These are phyloP conservation scores for Mycena latifolia DNA, from an alignment of 768 basidiomycete species.

Conservation along the genomic window DNA sequence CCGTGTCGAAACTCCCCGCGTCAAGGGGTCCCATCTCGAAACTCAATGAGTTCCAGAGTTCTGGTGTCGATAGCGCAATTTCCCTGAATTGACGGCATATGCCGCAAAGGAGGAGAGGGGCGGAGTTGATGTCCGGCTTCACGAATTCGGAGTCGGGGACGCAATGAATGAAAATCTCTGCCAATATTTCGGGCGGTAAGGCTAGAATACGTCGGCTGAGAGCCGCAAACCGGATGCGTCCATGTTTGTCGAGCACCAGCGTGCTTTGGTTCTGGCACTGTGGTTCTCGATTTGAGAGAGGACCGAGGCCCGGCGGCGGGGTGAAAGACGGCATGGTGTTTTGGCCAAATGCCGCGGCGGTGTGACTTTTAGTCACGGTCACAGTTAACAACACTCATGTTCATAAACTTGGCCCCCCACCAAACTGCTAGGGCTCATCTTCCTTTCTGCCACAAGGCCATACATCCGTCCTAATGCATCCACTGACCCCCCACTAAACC, in stretches of 20 bases:
- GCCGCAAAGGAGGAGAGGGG: constrained; percentile 34
- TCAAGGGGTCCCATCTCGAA: too few species aligned
- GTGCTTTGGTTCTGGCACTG: constrained; percentile 9
- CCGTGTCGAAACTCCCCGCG: too few species aligned
- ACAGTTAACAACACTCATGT: not conserved
- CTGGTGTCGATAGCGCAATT: constrained; percentile 23
- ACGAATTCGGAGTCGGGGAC: constrained; percentile 29
- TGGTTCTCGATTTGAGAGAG: constrained; percentile 4
- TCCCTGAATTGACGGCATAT: constrained; percentile 32
- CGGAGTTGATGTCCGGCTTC: constrained; percentile 6
- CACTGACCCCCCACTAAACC: constrained; percentile 15
- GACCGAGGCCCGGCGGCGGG: not conserved
- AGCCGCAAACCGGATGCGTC: not conserved
- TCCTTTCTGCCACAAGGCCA: constrained; percentile 9
- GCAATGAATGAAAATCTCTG: constrained; percentile 31
- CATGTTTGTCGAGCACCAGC: not conserved
- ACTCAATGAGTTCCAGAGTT: constrained; percentile 31
- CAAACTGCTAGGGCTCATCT: constrained; percentile 27
- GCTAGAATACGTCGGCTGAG: not conserved
- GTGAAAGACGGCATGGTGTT: too few species aligned
- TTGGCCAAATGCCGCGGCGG: too few species aligned
- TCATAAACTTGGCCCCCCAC: constrained; percentile 18
- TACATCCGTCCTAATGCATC: not conserved
- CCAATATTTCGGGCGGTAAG: not conserved
- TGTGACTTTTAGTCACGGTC: too few species aligned